phyloP scores from a whole-genome alignment of 257 asterid species.

The Eucommia ulmoides region DNA sequence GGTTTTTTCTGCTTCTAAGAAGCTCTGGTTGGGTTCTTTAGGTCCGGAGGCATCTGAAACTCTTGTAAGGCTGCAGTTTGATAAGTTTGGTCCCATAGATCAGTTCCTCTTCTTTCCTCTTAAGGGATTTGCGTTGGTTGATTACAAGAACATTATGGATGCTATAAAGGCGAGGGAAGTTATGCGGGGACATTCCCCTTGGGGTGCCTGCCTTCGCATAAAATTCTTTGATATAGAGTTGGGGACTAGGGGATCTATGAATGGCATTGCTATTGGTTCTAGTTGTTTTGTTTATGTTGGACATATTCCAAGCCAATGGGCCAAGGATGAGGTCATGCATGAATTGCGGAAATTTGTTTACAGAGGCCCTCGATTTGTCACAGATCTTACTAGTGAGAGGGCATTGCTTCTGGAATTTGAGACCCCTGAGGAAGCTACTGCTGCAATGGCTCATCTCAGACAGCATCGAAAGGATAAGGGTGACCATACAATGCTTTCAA shows the following conservation, averaged over 20 bases:
- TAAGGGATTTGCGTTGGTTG: constrained; percentile 63
- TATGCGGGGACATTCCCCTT: constrained; percentile 65
- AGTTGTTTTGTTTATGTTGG: constrained; percentile 75
- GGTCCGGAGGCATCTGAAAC: constrained; percentile 77
- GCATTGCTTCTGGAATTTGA: constrained; percentile 72
- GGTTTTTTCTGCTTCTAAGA: constrained; percentile 71
- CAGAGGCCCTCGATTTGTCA: constrained; percentile 61
- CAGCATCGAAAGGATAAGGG: constrained; percentile 53
- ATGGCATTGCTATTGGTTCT: constrained; percentile 57
- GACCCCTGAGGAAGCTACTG: constrained; percentile 82
- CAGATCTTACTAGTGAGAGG: constrained; percentile 65
- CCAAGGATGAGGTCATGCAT: constrained; percentile 68
- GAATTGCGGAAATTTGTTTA: constrained; percentile 58
- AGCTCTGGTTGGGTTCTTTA: constrained; percentile 71
- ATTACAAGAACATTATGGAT: constrained; percentile 63
- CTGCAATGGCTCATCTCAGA: constrained; percentile 54
- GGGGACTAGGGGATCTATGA: constrained; percentile 58
- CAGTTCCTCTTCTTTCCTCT: constrained; percentile 40
- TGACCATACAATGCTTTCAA: constrained; percentile 26
- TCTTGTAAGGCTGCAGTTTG: constrained; percentile 59
- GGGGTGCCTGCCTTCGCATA: constrained; percentile 64
- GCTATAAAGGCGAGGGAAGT: constrained; percentile 78
- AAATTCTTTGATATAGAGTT: constrained; percentile 67
- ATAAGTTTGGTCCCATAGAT: constrained; percentile 63
- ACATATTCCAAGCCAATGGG: constrained; percentile 58